A percentile compares a stretch with the other conserved stretches of the same genome.
Conservation (phyloP, 208 protist species). For the Acanthamoeba triangularis region DNA sequence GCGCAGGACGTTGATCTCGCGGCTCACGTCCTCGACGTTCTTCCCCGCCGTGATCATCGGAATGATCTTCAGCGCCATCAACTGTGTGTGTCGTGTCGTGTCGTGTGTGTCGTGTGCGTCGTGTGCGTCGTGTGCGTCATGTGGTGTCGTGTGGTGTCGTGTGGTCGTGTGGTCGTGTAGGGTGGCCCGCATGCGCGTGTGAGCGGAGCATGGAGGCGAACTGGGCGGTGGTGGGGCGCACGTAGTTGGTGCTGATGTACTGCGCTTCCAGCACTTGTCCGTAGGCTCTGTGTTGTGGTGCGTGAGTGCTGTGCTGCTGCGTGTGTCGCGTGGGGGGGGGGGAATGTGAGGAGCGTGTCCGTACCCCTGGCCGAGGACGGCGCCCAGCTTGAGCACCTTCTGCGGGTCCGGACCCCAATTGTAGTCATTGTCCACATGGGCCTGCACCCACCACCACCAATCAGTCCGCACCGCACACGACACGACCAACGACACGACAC, state of each 20-base stretch:
- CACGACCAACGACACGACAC: too few relatives aligned
- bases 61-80: slow-evolving; percentile 66
- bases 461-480: too few relatives aligned
- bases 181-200: too few relatives aligned
- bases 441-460: neutral
- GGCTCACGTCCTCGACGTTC: slow-evolving; percentile 24
- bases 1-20: slow-evolving; percentile 54
- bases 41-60: neutral
- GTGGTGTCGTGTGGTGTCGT: too few relatives aligned
- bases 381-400: slow-evolving; percentile 63
- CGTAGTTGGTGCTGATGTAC: slow-evolving; percentile 68
- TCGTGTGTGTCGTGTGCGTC: too few relatives aligned
- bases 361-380: slow-evolving; percentile 40
- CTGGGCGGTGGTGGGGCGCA: too few relatives aligned
- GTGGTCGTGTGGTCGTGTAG: too few relatives aligned
- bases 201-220: too few relatives aligned
- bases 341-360: too few relatives aligned
- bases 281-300: slow-evolving; percentile 2
- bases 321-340: too few relatives aligned
- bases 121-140: too few relatives aligned
- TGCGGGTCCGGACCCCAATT: slow-evolving; percentile 29
- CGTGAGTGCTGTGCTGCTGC: neutral
- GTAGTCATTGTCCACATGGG: slow-evolving; percentile 38
- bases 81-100: too few relatives aligned
- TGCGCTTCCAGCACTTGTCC: slow-evolving; percentile 27